phyloP scores from a whole-genome alignment of 2,329 filamentous ascomycete genomes.

The Ciborinia camelliae region DNA sequence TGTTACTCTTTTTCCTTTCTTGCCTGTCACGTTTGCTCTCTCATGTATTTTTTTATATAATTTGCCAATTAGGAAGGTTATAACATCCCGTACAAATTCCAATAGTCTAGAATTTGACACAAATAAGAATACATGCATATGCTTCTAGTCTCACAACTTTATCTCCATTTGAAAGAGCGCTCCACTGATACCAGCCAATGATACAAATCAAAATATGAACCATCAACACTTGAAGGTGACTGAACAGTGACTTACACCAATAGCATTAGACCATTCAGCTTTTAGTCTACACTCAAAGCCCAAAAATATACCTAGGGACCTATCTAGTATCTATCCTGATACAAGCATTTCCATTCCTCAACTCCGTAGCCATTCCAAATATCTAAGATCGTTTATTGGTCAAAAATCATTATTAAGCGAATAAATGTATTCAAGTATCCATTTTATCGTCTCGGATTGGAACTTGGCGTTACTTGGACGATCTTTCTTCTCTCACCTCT shows the following conservation, averaged over 20 bases:
- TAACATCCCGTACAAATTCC: not conserved
- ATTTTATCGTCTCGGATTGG: conserved; percentile 9
- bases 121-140: not conserved
- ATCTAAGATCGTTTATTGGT: not conserved
- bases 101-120: not conserved
- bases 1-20: not conserved
- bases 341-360: not conserved
- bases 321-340: too few relatives aligned
- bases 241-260: too few relatives aligned
- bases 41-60: not conserved
- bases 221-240: not conserved
- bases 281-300: not conserved
- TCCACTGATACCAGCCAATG: not conserved
- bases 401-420: not conserved
- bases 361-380: not conserved
- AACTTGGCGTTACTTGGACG: conserved; percentile 6
- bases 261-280: not conserved
- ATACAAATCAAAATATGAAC: not conserved
- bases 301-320: not conserved
- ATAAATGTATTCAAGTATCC: not conserved
- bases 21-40: not conserved
- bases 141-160: not conserved
- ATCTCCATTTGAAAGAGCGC: not conserved
- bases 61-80: not conserved
- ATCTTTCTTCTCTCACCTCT: too few relatives aligned